Evolutionary conservation across 1,284 basidiomycete species (phyloP).

Genomic region (Tilletia walkeri): DNA sequence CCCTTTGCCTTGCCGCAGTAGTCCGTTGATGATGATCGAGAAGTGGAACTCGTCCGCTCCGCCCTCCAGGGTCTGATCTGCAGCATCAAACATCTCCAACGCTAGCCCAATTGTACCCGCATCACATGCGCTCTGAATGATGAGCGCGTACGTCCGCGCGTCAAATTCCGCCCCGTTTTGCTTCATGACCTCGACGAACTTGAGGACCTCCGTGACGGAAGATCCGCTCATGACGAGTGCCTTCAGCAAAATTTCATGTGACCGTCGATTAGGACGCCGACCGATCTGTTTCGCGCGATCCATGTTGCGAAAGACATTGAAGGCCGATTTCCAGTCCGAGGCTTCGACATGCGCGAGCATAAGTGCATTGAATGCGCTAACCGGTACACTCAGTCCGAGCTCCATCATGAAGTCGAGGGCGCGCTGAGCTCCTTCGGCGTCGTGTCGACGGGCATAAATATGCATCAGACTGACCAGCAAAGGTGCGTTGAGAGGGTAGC

Average conservation of each 20-base stretch:
- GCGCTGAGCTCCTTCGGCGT: slow-evolving; percentile 68
- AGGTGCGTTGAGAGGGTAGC: background rate
- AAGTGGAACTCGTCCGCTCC: slow-evolving; percentile 64
- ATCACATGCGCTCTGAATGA: slow-evolving; percentile 82
- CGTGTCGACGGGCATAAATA: slow-evolving; percentile 67
- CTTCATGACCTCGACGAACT: slow-evolving; percentile 67
- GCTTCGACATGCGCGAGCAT: slow-evolving; percentile 82
- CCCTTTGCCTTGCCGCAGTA: slow-evolving; percentile 66
- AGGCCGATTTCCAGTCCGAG: slow-evolving; percentile 73
- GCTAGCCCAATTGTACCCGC: slow-evolving; percentile 69
- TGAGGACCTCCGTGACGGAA: slow-evolving; percentile 69
- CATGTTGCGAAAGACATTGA: slow-evolving; percentile 72
- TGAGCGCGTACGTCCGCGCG: slow-evolving; percentile 69
- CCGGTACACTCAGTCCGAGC: slow-evolving; percentile 26
- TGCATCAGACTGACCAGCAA: slow-evolving; percentile 63
- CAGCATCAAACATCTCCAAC: slow-evolving; percentile 63
- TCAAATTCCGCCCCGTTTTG: slow-evolving; percentile 64
- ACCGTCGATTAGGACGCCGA: slow-evolving; percentile 34
- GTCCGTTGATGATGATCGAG: slow-evolving; percentile 81
- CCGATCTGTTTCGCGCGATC: slow-evolving; percentile 25
- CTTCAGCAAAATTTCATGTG: slow-evolving; percentile 70
- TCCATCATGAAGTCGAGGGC: slow-evolving; percentile 66
- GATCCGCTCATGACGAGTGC: slow-evolving; percentile 78
- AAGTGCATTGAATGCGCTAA: slow-evolving; percentile 62
- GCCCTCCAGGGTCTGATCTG: slow-evolving; percentile 31